Base-by-base conservation (phyloP, 495 filamentous ascomycete species). In the Tricharina praecox region DNA sequence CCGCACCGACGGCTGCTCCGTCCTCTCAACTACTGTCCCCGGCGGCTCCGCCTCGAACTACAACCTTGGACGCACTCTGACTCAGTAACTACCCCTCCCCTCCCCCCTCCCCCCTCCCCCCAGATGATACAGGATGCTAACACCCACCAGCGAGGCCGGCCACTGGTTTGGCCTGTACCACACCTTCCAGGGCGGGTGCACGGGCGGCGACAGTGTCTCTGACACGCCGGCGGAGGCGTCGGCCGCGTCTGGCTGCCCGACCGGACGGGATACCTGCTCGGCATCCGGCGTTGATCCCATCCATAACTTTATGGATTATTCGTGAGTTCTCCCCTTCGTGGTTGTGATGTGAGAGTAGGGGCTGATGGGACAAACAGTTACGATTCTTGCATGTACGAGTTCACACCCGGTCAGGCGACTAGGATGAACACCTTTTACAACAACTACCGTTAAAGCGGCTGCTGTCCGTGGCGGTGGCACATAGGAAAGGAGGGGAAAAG, bases 261-360 rank as follows among this genome's bases (percentile, higher is more conserved):
- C 13, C 18, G 63, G 62, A 4, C 66, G 74, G 34, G 69, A 76
- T 49, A 69, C 63, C 33, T 80, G 76, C 65, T 64, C 68, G 3
- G 59, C 48, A 8, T 9, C 18, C 3, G 43, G 43, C 13, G 26
- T 67, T 10, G 76, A 77, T 58, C 69, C 76, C 19, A 76, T 80
- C 52, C 71, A 72, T 52, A 78, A 79, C 58, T 77, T 67, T 55
- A 78, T 80, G 74, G 76, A 80, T 56, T 78, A 78, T 52, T 69
- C 67, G 4, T 68, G 68, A 38, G 74, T n/a, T n/a, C n/a, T n/a
- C n/a, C n/a, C n/a, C n/a, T n/a, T n/a, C n/a, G n/a, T n/a, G n/a
- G n/a, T n/a, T n/a, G n/a, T n/a, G n/a, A n/a, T n/a, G n/a, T n/a
- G n/a, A n/a, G n/a, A n/a, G n/a, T n/a, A n/a, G n/a, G n/a, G n/a